Conservation (phyloP, 2,329 filamentous ascomycete genomes). For the Rhynchosporium graminicola region DNA sequence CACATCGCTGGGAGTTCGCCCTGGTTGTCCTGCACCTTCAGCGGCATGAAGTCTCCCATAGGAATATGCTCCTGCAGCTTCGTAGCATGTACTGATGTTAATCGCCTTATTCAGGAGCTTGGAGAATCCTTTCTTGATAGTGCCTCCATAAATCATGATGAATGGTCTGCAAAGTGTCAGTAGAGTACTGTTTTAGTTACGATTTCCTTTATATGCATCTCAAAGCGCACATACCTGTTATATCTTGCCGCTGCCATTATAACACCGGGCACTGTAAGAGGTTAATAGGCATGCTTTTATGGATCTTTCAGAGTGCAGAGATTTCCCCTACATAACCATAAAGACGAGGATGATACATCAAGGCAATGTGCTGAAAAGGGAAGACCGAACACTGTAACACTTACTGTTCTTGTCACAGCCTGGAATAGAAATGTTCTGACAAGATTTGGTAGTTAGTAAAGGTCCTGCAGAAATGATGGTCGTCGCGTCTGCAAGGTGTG, state of each 20-base stretch:
- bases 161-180: constrained; percentile 56
- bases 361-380: too few relatives aligned
- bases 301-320: neutral
- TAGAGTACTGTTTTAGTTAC: neutral
- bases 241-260: constrained; percentile 89
- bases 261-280: constrained; percentile 63
- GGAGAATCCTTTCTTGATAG: constrained; percentile 85
- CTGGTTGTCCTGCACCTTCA: constrained; percentile 58
- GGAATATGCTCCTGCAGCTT: constrained; percentile 79
- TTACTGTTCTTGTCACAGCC: constrained; percentile 90
- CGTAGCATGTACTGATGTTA: constrained; percentile 88
- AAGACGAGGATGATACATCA: neutral
- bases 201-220: neutral
- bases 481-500: too few relatives aligned
- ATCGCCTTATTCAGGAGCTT: constrained; percentile 73
- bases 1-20: constrained; percentile 73
- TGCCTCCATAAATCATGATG: constrained; percentile 93
- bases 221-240: constrained; percentile 56
- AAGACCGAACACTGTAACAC: neutral
- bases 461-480: neutral
- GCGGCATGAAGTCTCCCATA: constrained; percentile 77
- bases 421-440: constrained; percentile 75
- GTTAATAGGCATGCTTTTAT: neutral
- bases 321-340: neutral
- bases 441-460: constrained; percentile 55